Evolutionary conservation across 2,329 filamentous ascomycete species (phyloP).

Genomic region (Alternaria incomplexa): DNA sequence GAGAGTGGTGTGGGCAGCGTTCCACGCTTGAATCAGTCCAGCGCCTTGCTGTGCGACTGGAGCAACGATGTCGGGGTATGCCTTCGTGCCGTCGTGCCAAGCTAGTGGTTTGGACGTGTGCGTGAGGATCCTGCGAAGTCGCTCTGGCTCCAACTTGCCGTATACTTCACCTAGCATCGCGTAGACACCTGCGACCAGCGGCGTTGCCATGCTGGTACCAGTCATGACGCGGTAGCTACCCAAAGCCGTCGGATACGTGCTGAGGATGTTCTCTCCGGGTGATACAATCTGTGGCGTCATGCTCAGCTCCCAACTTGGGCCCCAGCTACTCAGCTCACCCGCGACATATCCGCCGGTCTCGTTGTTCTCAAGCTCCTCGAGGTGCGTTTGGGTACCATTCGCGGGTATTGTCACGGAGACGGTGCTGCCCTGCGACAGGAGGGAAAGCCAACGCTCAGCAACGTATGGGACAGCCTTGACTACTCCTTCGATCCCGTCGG

Average conservation of each 20-base stretch:
- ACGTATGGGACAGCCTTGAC: conserved; percentile 11
- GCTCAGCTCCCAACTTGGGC: conserved; percentile 65
- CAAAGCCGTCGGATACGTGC: conserved; percentile 58
- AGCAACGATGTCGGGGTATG: conserved; percentile 12
- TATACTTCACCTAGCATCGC: conserved; percentile 22
- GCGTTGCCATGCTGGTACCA: conserved; percentile 62
- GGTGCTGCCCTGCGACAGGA: conserved; percentile 15
- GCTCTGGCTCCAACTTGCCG: conserved; percentile 20
- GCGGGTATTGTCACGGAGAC: conserved; percentile 20
- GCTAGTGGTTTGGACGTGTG: conserved; percentile 22
- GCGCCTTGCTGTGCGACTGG: conserved; percentile 32
- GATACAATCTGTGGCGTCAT: conserved; percentile 64
- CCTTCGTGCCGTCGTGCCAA: conserved; percentile 20
- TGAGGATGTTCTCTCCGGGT: conserved; percentile 64
- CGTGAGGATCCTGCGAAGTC: conserved; percentile 17
- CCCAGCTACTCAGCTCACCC: conserved; percentile 57
- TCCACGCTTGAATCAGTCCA: conserved; percentile 24
- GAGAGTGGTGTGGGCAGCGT: conserved; percentile 21
- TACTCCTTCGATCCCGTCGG: conserved; percentile 20
- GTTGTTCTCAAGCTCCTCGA: conserved; percentile 23
- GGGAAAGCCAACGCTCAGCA: conserved; percentile 16
- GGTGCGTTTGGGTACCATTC: conserved; percentile 7
- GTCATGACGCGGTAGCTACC: conserved; percentile 59
- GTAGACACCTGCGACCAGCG: conserved; percentile 22
- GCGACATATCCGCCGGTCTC: conserved; percentile 13